Evolutionary conservation across 2,329 filamentous ascomycete genomes (phyloP).

Genomic region (Rhinocladiella similis): DNA sequence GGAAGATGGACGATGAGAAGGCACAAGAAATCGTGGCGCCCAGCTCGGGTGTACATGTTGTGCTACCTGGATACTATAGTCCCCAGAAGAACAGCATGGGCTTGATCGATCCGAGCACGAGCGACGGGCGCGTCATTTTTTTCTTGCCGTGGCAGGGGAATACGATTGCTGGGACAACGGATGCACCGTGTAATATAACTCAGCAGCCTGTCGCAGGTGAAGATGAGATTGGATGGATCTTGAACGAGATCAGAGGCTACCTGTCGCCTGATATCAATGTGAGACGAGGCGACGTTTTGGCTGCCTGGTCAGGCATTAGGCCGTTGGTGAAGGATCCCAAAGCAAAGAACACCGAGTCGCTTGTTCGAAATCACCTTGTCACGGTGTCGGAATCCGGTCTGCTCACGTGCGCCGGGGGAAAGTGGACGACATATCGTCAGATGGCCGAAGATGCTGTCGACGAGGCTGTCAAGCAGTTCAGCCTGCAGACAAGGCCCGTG

Average conservation of each 20-base stretch:
- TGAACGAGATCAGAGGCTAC: slow-evolving; percentile 79
- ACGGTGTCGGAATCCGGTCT: slow-evolving; percentile 77
- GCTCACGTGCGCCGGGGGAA: slow-evolving; percentile 82
- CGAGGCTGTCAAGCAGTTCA: slow-evolving; percentile 45
- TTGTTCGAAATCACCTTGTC: slow-evolving; percentile 84
- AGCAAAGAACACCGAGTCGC: slow-evolving; percentile 79
- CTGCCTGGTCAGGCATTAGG: slow-evolving; percentile 85
- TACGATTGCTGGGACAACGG: slow-evolving; percentile 86
- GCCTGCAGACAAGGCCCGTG: slow-evolving; percentile 23
- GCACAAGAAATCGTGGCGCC: slow-evolving; percentile 80
- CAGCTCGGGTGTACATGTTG: slow-evolving; percentile 80
- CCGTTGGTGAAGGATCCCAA: slow-evolving; percentile 85
- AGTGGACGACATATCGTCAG: slow-evolving; percentile 91
- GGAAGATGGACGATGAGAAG: slow-evolving; percentile 75
- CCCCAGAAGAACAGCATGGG: slow-evolving; percentile 73
- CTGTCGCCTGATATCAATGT: slow-evolving; percentile 82
- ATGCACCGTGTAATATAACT: slow-evolving; percentile 71
- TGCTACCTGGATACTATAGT: slow-evolving; percentile 83
- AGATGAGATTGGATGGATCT: slow-evolving; percentile 84
- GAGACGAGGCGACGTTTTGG: slow-evolving; percentile 80
- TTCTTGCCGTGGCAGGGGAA: slow-evolving; percentile 93
- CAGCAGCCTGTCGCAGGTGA: slow-evolving; percentile 76
- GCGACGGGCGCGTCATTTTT: slow-evolving; percentile 87
- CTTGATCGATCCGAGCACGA: slow-evolving; percentile 80
- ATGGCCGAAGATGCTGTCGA: slow-evolving; percentile 92